A percentile compares a stretch with the other conserved stretches of the same genome.
Evolutionary conservation across 2,329 filamentous ascomycete genomes (phyloP).

Genomic region (Raffaelea arxii): DNA sequence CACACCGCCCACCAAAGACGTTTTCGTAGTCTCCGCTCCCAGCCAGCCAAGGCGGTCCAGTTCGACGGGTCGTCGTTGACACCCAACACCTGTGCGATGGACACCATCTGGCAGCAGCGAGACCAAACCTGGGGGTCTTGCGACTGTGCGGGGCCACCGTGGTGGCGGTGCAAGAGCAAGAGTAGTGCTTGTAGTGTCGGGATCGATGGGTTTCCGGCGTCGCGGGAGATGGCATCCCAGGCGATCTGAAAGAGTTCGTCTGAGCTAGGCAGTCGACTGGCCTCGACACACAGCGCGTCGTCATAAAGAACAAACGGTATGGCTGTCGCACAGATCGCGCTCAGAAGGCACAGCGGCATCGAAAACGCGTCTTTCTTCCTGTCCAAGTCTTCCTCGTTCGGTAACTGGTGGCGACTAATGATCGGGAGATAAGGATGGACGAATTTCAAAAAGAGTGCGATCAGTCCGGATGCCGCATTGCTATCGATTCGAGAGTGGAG

Average conservation of each 20-base stretch:
- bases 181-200: conserved; percentile 3
- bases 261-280: background rate
- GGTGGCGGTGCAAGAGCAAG: conserved; percentile 5
- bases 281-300: conserved; percentile 3
- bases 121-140: conserved; percentile 2
- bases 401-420: conserved; percentile 2
- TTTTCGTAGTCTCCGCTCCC: conserved; percentile 4
- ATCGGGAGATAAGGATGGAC: conserved; percentile 1
- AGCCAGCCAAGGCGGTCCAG: background rate
- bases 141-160: background rate
- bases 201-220: background rate
- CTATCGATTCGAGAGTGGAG: no score
- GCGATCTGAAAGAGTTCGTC: background rate
- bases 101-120: conserved; percentile 1
- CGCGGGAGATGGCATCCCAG: background rate
- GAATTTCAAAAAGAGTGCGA: conserved; percentile 2
- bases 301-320: conserved; percentile 4
- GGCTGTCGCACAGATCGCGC: conserved; percentile 3
- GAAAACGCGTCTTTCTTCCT: no score
- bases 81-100: conserved; percentile 3
- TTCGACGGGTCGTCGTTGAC: conserved; percentile 1
- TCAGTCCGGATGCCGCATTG: background rate
- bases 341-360: conserved; percentile 2
- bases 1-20: conserved; percentile 7
- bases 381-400: background rate